Evolutionary conservation across 768 basidiomycete species (phyloP), one percentile per base, ranked within the genome.

Genomic region (Boletellus emodensis): DNA sequence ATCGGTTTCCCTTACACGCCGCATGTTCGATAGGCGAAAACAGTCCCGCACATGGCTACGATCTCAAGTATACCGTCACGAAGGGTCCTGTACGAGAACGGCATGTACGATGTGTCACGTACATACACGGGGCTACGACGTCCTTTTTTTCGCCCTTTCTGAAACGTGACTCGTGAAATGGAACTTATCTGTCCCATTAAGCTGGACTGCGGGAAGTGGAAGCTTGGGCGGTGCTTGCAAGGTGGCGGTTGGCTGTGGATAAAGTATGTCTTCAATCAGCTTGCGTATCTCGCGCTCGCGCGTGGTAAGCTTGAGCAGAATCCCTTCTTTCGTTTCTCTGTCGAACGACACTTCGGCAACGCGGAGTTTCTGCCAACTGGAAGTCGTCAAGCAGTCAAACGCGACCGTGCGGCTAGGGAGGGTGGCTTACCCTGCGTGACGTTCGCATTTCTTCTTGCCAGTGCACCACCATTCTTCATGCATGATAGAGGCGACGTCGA

Each of bases 301-400:
- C 3, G 81, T 80, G 6, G 87, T 88, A 33, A 92, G 76, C 57
- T 80, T 83, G 33, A 70, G 66, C 28, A 90, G 69, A 9, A 81
- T 77, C 20, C 80, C 82, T 54, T 87, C 87, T 63, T 83, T 85
- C 61, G 80, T 78, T 60, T 88, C 85, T 64, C 80, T 87, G 63
- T 92, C 90, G 54, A 85, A 83, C 46, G 75, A 75, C 42, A 88
- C 76, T 57, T 92, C 90, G 46, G 81, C 82, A 46, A 69, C 66
- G 13, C 91, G 86, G 37, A 91, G 76, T 51, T 78, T 79, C 66
- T 91, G 89, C 90, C 90, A 93, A 12, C 87, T 90, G 51, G 53
- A 46, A 55, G 22, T 12, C 15, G 52, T 51, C 51, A 58, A 26
- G 40, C 18, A 51, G 13, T 36, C 34, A 24, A 46, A 42, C 37